Base-by-base conservation (phyloP, 2,329 filamentous ascomycete species). In the Fusarium phyllophilum region DNA sequence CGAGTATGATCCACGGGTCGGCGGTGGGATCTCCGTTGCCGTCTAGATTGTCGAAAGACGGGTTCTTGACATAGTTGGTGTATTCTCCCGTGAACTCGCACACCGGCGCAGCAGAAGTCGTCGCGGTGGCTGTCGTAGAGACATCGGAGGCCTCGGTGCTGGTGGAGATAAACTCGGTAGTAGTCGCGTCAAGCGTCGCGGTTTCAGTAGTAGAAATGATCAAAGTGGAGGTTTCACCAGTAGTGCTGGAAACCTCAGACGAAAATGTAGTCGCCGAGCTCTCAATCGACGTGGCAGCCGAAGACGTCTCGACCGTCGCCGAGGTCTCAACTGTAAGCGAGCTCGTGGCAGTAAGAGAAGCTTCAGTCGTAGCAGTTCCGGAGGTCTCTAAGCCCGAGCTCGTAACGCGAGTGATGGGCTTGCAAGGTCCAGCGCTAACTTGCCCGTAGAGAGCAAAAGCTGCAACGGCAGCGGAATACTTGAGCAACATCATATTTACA, bases 181-280 rank as follows among this genome's bases (percentile, higher is more conserved):
- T 65, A 0, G 56, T 52, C 3, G 22, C 24, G 10, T 26, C 44
- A n/a, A 26, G 31, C 7, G 36, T 60, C 24, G 29, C 22, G 4
- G 29, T 12, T 7, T 31, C 26, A 8, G 42, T 58, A 1, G 48
- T 22, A 0, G 33, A 54, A 10, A 33, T 58, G 17, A 29, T 17
- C n/a, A 41, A 7, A 6, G 29, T 36, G 1, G 61, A 59, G 1
- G 24, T 20, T 2, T 31, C 33, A 1, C 14, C 18, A 12, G 54
- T 14, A 8, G 29, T 41, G 1, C 29, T 42, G 0, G 6, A 59
- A 2, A 3, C 12, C 12, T 49, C 44, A 6, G 17, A 83, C 72
- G 78, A 2, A 79, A 82, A 66, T 79, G 79, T 11, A 72, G 33
- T 38, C 15, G 31, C 48, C 5, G 48, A 51, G 31, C 22, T 51